Conservation (phyloP, 257 asterid genomes). For the Plantago ovata region DNA sequence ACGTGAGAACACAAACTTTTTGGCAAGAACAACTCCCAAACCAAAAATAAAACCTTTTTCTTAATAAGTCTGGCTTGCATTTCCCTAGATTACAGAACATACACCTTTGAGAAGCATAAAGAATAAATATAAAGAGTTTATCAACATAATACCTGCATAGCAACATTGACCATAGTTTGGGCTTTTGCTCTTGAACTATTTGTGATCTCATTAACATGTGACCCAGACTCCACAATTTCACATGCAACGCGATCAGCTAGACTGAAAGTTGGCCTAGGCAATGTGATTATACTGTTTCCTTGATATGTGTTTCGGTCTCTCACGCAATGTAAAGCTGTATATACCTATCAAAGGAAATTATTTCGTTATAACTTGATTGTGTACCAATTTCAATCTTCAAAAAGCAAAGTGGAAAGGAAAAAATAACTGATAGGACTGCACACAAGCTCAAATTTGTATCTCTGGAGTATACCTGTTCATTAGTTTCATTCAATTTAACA, state of each 20-base stretch:
- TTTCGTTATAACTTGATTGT: no score
- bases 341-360: slow-evolving; percentile 76
- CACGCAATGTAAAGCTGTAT: slow-evolving; percentile 58
- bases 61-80: no score
- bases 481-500: slow-evolving; percentile 62
- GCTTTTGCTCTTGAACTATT: slow-evolving; percentile 81
- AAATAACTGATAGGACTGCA: no score
- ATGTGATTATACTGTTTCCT: slow-evolving; percentile 49
- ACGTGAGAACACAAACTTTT: not conserved
- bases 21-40: no score
- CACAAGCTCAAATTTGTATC: no score
- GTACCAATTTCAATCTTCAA: no score
- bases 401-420: no score
- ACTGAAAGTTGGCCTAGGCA: slow-evolving; percentile 35
- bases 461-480: slow-evolving; percentile 71
- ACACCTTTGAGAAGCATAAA: slow-evolving; percentile 10
- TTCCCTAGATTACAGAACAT: no score
- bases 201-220: slow-evolving; percentile 64
- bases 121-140: slow-evolving; percentile 1
- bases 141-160: slow-evolving; percentile 71
- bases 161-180: slow-evolving; percentile 73
- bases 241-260: slow-evolving; percentile 34
- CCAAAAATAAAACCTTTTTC: no score
- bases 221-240: slow-evolving; percentile 55
- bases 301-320: slow-evolving; percentile 75